These are phyloP conservation scores for Syncephalastrum monosporum DNA, from an alignment of 371 early-diverging fungal species.

Conservation along the genomic window DNA sequence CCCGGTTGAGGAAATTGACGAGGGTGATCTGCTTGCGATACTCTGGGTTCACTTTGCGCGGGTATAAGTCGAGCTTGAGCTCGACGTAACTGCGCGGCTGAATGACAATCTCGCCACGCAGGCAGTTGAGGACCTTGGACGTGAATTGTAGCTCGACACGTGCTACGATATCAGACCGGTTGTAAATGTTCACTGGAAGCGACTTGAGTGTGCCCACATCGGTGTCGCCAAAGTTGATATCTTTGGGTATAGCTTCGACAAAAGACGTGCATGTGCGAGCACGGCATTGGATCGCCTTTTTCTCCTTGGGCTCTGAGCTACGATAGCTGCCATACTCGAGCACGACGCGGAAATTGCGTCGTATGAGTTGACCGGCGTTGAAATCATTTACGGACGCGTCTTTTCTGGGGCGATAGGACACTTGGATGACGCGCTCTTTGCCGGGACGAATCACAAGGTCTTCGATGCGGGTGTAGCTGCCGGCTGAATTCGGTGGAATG, in stretches of 20 bases:
- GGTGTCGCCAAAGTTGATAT: conserved; percentile 92
- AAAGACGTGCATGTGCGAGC: conserved; percentile 93
- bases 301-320: conserved; percentile 60
- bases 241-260: conserved; percentile 80
- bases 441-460: conserved; percentile 88
- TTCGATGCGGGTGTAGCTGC: conserved; percentile 72
- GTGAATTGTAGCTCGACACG: conserved; percentile 83
- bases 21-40: conserved; percentile 96
- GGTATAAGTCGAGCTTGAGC: conserved; percentile 92
- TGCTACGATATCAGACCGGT: conserved; percentile 87
- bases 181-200: conserved; percentile 76
- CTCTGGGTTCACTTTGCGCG: conserved; percentile 96
- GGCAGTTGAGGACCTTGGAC: conserved; percentile 92
- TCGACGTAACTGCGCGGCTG: conserved; percentile 82
- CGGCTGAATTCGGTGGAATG: conserved; percentile 12
- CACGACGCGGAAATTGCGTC: conserved; percentile 76
- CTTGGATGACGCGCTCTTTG: conserved; percentile 77
- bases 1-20: conserved; percentile 84
- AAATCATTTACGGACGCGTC: conserved; percentile 58
- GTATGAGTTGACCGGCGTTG: conserved; percentile 76
- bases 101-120: conserved; percentile 77
- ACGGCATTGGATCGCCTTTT: conserved; percentile 88
- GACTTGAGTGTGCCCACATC: conserved; percentile 94
- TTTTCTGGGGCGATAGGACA: conserved; percentile 75
- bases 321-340: conserved; percentile 68